Evolutionary conservation across 1,139 yeast species (phyloP).

Genomic region (Keqinozyma sinolaborantium): DNA sequence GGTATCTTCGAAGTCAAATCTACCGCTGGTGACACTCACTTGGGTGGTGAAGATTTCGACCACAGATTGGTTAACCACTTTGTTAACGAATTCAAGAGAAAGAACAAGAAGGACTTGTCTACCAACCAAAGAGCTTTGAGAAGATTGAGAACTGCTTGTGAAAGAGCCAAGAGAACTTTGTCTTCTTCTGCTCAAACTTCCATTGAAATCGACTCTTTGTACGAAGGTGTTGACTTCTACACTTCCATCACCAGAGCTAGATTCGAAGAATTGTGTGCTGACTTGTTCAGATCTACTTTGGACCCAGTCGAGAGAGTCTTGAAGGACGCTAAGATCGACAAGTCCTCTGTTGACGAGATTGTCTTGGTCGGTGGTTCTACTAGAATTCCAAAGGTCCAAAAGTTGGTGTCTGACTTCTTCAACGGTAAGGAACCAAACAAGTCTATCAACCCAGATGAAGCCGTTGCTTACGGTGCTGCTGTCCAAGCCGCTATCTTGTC

Average conservation of each 20-base stretch:
- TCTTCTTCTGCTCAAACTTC: conserved; percentile 97
- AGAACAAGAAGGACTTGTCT: conserved; percentile 91
- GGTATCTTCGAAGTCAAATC: conserved; percentile 99
- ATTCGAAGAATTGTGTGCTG: conserved; percentile 90
- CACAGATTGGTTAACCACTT: conserved; percentile 93
- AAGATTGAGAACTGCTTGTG: conserved; percentile 98
- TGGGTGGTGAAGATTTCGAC: conserved; percentile 99
- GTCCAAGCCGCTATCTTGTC: conserved; percentile 99
- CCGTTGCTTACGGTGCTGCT: conserved; percentile 99
- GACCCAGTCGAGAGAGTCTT: conserved; percentile 98
- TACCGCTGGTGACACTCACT: conserved; percentile 99
- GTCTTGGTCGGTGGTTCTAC: conserved; percentile 99
- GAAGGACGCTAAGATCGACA: conserved; percentile 90
- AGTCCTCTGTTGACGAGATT: conserved; percentile 89
- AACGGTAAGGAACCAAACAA: conserved; percentile 96
- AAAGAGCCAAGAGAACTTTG: conserved; percentile 98
- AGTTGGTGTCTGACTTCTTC: conserved; percentile 95
- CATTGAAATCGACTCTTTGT: conserved; percentile 94
- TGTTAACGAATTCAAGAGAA: conserved; percentile 94
- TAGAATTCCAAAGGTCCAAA: conserved; percentile 99
- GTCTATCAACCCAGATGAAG: conserved; percentile 98
- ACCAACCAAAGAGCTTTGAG: conserved; percentile 94
- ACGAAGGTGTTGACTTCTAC: conserved; percentile 95
- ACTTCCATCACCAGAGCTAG: conserved; percentile 98
- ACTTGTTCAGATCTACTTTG: conserved; percentile 92